phyloP scores from a whole-genome alignment of 164 flowering plant genomes.

The Platanus orientalis region DNA sequence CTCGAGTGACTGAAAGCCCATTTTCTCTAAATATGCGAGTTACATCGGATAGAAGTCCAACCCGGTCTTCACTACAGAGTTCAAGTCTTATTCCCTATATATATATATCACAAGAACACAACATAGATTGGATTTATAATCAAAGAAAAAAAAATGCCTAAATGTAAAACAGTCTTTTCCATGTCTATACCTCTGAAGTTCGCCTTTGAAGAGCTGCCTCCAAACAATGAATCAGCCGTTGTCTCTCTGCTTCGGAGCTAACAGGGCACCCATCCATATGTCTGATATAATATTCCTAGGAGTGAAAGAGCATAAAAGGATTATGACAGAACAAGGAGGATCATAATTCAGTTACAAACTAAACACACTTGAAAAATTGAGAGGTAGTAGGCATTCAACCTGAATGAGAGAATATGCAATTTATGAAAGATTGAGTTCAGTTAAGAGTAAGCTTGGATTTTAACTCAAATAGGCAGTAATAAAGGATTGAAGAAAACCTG shows the following conservation, averaged over 20 bases:
- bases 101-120: neutral
- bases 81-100: slow-evolving; percentile 80
- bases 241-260: slow-evolving; percentile 86
- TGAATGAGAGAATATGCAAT: no score
- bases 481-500: slow-evolving; percentile 28
- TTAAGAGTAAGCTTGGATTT: no score
- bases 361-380: no score
- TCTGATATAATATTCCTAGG: slow-evolving; percentile 82
- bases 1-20: slow-evolving; percentile 77
- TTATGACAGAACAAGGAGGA: no score
- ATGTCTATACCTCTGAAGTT: slow-evolving; percentile 59
- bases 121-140: neutral
- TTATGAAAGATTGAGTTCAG: no score
- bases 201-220: slow-evolving; percentile 85
- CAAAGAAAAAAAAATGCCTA: neutral
- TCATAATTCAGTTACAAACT: no score
- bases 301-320: neutral
- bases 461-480: no score
- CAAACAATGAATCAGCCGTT: slow-evolving; percentile 74
- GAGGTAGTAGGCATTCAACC: no score
- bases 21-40: slow-evolving; percentile 94
- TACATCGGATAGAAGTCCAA: slow-evolving; percentile 82
- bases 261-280: slow-evolving; percentile 84
- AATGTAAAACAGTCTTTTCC: neutral
- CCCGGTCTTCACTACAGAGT: slow-evolving; percentile 73